Evolutionary conservation across 495 filamentous ascomycete genomes (phyloP), one percentile per base, ranked within the genome.

Genomic region (Paragyromitra xinjiangensis): DNA sequence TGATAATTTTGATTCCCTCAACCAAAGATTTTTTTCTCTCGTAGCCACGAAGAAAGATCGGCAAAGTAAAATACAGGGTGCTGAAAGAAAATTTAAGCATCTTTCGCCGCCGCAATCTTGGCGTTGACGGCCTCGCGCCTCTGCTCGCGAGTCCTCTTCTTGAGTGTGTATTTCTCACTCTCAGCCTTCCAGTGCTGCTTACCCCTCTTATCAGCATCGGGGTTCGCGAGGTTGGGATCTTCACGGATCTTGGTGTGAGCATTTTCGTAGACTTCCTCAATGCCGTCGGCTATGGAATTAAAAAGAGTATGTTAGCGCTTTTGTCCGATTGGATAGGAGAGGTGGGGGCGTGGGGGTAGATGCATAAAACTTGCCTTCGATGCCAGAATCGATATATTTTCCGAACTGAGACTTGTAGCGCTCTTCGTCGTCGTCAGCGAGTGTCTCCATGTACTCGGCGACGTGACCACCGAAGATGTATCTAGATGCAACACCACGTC

Each of bases 341-440:
- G 3, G 26, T 11, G 2, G 37, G 12, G 62, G 11, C 42, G 48
- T 26, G 59, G 22, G 61, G 24, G 7, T 37, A 19, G 26, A 19
- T 53, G 48, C 64, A 69, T 69, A 12, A 45, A 55, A 48, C 73
- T 64, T 9, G 48, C 74, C 69, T 86, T 97, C 94, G 74, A 98
- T 86, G 78, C 94, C 95, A 81, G 95, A 91, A 83, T 97, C 94
- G 79, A 95, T 91, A 89, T 98, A 98, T 86, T 93, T 91, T 84
- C 89, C 85, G 91, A 98, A 98, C 88, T 97, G 95, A 83, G 89
- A 89, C 89, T 93, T 94, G 93, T 92, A 98, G 85, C 95, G 94
- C 89, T 98, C 95, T 91, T 98, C 95, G 84, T 98, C 95, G 85
- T 98, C 95, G 84, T 98, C 95, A 85, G 95, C 95, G 80, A 98